A percentile compares a stretch with the other conserved stretches of the same genome.
These are phyloP conservation scores for Arabis hirsuta DNA, from an alignment of 345 rosid species.

Conservation along the genomic window DNA sequence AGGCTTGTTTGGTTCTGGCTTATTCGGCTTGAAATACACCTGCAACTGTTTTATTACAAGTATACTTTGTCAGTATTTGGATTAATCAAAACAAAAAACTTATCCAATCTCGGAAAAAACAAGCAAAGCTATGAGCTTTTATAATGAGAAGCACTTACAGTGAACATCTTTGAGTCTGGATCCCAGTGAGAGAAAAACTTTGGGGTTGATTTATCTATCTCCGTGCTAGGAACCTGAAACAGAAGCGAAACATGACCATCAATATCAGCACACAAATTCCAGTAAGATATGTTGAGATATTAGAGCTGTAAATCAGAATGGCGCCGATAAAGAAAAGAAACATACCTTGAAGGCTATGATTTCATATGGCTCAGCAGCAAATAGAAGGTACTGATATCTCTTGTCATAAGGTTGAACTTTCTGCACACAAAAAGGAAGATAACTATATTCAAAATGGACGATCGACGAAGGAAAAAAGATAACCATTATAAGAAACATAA, in stretches of 20 bases:
- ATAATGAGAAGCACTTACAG: conserved; percentile 57
- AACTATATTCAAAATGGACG: neutral
- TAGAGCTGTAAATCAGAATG: conserved; percentile 12
- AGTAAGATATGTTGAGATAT: conserved; percentile 14
- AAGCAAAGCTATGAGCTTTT: neutral
- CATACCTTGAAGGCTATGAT: conserved; percentile 91
- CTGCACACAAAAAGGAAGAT: conserved; percentile 47
- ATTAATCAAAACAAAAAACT: neutral
- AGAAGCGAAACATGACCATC: conserved; percentile 1
- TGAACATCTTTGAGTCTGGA: conserved; percentile 98
- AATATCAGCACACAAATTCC: conserved; percentile 4
- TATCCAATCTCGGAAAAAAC: neutral
- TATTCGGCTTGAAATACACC: conserved; percentile 82
- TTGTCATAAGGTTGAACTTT: conserved; percentile 83
- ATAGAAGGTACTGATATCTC: conserved; percentile 88
- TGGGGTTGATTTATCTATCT: conserved; percentile 94
- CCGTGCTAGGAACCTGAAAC: conserved; percentile 96
- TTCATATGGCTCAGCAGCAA: conserved; percentile 98
- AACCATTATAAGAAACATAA: neutral
- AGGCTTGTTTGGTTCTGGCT: conserved; percentile 78
- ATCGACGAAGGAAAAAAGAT: neutral
- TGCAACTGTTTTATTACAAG: conserved; percentile 63
- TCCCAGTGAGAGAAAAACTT: conserved; percentile 99
- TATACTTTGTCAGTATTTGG: neutral
- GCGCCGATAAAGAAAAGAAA: neutral